phyloP scores from a whole-genome alignment of 495 filamentous ascomycete genomes.

The Neurospora sp. region DNA sequence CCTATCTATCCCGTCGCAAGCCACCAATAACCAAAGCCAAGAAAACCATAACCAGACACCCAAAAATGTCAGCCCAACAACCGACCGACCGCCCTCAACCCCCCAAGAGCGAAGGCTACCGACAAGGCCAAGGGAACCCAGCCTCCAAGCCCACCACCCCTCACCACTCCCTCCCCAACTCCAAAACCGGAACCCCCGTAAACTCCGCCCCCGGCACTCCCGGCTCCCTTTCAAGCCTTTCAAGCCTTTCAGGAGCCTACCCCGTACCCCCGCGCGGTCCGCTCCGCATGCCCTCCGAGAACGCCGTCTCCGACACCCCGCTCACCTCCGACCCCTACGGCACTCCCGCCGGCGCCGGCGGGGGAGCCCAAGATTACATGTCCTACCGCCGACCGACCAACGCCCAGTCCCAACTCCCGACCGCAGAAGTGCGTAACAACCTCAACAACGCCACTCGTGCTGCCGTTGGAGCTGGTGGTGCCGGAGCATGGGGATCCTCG shows the following conservation, averaged over 20 bases:
- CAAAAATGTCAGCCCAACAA: conserved; percentile 17
- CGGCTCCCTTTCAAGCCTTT: not conserved
- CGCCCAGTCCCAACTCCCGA: not conserved
- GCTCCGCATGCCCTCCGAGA: conserved; percentile 28
- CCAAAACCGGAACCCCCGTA: not conserved
- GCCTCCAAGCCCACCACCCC: conserved; percentile 20
- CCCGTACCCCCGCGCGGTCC: not conserved
- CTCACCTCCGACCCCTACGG: conserved; percentile 1
- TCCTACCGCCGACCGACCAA: conserved; percentile 9
- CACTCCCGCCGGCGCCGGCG: not conserved
- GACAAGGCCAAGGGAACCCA: not conserved
- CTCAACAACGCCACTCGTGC: not conserved
- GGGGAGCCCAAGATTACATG: conserved; percentile 17
- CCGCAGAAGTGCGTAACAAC: conserved; percentile 5
- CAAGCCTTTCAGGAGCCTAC: not conserved
- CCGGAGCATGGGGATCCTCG: conserved; percentile 20
- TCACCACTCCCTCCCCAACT: conserved; percentile 39
- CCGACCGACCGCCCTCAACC: conserved; percentile 37
- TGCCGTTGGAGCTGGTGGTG: not conserved
- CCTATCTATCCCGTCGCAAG: not conserved
- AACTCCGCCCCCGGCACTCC: not conserved
- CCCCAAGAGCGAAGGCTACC: conserved; percentile 40
- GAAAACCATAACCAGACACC: not conserved
- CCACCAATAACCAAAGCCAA: not conserved
- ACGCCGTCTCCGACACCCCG: conserved; percentile 23